These are phyloP conservation scores for Potentilla sterilis DNA, from an alignment of 306 rosid genomes.

Conservation along the genomic window DNA sequence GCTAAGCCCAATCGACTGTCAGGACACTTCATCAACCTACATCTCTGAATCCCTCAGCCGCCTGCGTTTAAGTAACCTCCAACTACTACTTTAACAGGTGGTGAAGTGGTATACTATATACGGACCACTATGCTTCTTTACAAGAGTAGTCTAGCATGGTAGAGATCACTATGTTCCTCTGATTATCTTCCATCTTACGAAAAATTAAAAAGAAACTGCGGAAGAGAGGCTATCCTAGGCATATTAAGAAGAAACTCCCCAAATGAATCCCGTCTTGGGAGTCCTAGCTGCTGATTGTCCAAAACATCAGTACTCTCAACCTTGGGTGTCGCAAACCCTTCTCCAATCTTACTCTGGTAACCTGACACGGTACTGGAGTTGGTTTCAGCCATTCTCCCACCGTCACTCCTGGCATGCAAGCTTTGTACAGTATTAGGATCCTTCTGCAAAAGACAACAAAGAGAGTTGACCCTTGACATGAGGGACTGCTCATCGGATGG, in stretches of 20 bases:
- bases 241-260: constrained; percentile 63
- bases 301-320: constrained; percentile 31
- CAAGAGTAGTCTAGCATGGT: neutral
- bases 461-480: constrained; percentile 74
- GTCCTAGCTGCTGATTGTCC: constrained; percentile 40
- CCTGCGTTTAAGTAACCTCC: constrained; percentile 8
- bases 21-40: constrained; percentile 41
- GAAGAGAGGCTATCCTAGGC: constrained; percentile 80
- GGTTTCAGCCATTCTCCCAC: constrained; percentile 25
- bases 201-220: constrained; percentile 53
- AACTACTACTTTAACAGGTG: constrained; percentile 34
- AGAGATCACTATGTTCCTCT: constrained; percentile 37
- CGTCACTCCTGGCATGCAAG: constrained; percentile 17
- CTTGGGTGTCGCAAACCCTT: constrained; percentile 16
- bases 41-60: constrained; percentile 41
- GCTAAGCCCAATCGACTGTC: neutral
- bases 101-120: neutral
- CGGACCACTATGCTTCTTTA: constrained; percentile 16
- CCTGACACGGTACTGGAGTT: constrained; percentile 27
- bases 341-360: constrained; percentile 28
- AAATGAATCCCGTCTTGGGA: constrained; percentile 63
- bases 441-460: constrained; percentile 64
- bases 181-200: constrained; percentile 44
- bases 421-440: constrained; percentile 47
- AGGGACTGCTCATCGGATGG: constrained; percentile 58